Conservation (phyloP, 306 rosid species). For the Pterocarpus macrocarpus region DNA sequence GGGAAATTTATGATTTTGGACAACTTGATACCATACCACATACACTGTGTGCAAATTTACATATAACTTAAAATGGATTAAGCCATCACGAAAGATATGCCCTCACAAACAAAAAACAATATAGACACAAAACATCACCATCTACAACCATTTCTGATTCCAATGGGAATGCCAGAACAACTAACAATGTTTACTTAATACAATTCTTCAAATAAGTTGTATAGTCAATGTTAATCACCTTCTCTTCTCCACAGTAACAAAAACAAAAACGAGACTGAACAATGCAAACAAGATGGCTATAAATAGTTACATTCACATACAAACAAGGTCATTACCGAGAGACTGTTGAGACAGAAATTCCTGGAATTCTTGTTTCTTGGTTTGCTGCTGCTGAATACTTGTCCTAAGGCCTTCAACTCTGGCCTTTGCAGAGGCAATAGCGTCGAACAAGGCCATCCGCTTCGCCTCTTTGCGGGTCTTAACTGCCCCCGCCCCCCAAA, state of each 20-base stretch:
- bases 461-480: conserved; percentile 87
- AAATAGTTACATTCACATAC: conserved; percentile 4
- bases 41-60: background rate
- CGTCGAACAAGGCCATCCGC: conserved; percentile 73
- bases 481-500: conserved; percentile 48
- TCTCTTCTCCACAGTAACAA: background rate
- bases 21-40: background rate
- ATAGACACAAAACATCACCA: conserved; percentile 5
- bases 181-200: background rate
- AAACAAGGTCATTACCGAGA: conserved; percentile 56
- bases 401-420: conserved; percentile 62
- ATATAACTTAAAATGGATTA: background rate
- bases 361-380: conserved; percentile 63
- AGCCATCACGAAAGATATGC: background rate
- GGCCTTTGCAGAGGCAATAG: conserved; percentile 66
- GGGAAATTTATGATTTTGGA: background rate
- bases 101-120: conserved; percentile 10
- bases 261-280: background rate
- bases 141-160: conserved; percentile 8
- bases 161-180: background rate
- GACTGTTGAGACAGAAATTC: conserved; percentile 60
- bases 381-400: conserved; percentile 56
- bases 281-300: background rate
- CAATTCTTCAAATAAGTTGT: background rate
- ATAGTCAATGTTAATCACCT: background rate